Conservation (phyloP, 305 asterid genomes). For the Fraxinus paxiana region DNA sequence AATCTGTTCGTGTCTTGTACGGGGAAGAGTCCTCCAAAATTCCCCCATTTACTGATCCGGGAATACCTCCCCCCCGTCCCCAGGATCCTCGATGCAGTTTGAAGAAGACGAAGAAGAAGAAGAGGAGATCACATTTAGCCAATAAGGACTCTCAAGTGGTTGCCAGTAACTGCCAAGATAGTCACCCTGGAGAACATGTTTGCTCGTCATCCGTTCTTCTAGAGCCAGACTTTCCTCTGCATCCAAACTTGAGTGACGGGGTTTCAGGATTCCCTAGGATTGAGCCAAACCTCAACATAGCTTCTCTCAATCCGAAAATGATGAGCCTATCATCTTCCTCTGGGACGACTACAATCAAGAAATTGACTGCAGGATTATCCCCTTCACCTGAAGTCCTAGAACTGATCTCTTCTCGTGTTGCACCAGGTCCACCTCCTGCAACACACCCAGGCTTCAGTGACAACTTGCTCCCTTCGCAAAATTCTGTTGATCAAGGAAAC, state of each 20-base stretch:
- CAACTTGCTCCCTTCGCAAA: conserved; percentile 14
- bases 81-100: conserved; percentile 57
- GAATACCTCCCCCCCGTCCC: conserved; percentile 71
- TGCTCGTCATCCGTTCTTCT: conserved; percentile 35
- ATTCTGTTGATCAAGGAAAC: conserved; percentile 30
- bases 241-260: conserved; percentile 27
- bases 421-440: conserved; percentile 28
- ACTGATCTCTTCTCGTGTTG: conserved; percentile 35
- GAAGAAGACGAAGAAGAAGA: conserved; percentile 50
- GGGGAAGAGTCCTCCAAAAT: conserved; percentile 61
- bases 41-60: conserved; percentile 74
- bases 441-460: conserved; percentile 18
- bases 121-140: conserved; percentile 25
- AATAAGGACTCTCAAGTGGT: conserved; percentile 24
- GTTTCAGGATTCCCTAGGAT: conserved; percentile 22
- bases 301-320: conserved; percentile 21
- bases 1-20: conserved; percentile 71
- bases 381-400: conserved; percentile 44
- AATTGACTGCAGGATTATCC: conserved; percentile 22
- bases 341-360: conserved; percentile 18
- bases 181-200: conserved; percentile 33
- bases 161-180: conserved; percentile 18
- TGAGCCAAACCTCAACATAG: conserved; percentile 26
- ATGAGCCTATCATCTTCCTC: conserved; percentile 34
- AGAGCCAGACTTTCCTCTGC: conserved; percentile 26